phyloP scores from a whole-genome alignment of 2,329 filamentous ascomycete species.

The Ceratocystis cacaofunesta region DNA sequence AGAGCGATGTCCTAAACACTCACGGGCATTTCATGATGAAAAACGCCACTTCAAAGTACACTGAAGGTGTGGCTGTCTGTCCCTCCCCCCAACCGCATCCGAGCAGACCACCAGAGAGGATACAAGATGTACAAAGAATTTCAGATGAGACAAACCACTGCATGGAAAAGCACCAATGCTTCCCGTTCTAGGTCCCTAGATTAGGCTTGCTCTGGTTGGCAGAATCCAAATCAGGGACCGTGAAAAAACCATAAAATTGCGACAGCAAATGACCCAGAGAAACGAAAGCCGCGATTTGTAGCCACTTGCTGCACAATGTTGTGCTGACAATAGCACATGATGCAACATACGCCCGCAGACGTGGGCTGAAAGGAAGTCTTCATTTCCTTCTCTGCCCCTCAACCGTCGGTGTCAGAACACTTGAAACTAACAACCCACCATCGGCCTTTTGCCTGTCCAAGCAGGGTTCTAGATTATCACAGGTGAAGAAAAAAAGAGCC shows the following conservation, averaged over 20 bases:
- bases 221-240: constrained; percentile 41
- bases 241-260: constrained; percentile 37
- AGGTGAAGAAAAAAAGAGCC: constrained; percentile 28
- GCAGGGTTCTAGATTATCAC: constrained; percentile 44
- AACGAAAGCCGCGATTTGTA: constrained; percentile 46
- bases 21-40: constrained; percentile 22
- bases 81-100: constrained; percentile 42
- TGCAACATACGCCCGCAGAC: constrained; percentile 42
- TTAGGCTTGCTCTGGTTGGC: constrained; percentile 46
- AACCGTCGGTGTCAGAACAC: constrained; percentile 11
- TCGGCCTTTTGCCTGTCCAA: constrained; percentile 41
- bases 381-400: neutral
- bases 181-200: constrained; percentile 47
- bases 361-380: constrained; percentile 39
- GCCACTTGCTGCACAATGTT: constrained; percentile 44
- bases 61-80: constrained; percentile 42
- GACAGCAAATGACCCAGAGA: constrained; percentile 42
- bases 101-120: constrained; percentile 44
- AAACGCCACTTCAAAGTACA: constrained; percentile 27
- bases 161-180: constrained; percentile 43
- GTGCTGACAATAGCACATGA: constrained; percentile 46
- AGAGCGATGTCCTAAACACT: constrained; percentile 35
- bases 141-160: constrained; percentile 41
- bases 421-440: constrained; percentile 21
- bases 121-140: constrained; percentile 41